These are phyloP conservation scores for Phymatotrichopsis omnivora DNA, from an alignment of 2,329 filamentous ascomycete species.

Conservation along the genomic window DNA sequence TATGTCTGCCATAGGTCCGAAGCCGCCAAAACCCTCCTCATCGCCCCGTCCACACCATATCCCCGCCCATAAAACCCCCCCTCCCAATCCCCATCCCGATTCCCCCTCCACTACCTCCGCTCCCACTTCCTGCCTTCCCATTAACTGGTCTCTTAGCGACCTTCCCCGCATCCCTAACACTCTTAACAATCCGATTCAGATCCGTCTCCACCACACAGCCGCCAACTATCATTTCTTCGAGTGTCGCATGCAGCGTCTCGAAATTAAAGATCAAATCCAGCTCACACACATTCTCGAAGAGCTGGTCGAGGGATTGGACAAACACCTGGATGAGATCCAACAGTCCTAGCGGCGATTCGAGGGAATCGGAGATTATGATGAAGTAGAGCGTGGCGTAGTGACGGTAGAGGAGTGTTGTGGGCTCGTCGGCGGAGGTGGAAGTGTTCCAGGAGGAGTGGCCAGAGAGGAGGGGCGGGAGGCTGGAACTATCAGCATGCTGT, in stretches of 20 bases:
- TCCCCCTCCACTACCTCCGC: conserved; percentile 9
- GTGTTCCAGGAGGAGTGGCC: conserved; percentile 52
- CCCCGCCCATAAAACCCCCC: conserved; percentile 30
- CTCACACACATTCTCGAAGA: conserved; percentile 98
- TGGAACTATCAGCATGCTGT: conserved; percentile 49
- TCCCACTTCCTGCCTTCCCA: conserved; percentile 4
- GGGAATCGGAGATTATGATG: conserved; percentile 93
- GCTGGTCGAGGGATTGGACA: conserved; percentile 83
- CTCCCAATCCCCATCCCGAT: conserved; percentile 13
- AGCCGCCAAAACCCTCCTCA: no score
- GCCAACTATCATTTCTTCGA: conserved; percentile 90
- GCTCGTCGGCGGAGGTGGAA: conserved; percentile 60
- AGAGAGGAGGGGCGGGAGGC: conserved; percentile 53
- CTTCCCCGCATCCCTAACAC: conserved; percentile 48
- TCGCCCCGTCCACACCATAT: conserved; percentile 25
- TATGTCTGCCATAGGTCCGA: no score
- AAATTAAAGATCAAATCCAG: conserved; percentile 98
- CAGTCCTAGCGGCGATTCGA: conserved; percentile 86
- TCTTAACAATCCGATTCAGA: conserved; percentile 75
- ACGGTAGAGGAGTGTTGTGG: conserved; percentile 91
- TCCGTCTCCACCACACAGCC: conserved; percentile 91
- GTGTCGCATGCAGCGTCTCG: conserved; percentile 82
- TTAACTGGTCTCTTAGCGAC: conserved; percentile 21
- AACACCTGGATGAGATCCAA: conserved; percentile 98
- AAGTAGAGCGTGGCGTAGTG: conserved; percentile 98